These are phyloP conservation scores for Metschnikowia cerradonensis DNA, from an alignment of 805 yeast genomes.

Conservation along the genomic window DNA sequence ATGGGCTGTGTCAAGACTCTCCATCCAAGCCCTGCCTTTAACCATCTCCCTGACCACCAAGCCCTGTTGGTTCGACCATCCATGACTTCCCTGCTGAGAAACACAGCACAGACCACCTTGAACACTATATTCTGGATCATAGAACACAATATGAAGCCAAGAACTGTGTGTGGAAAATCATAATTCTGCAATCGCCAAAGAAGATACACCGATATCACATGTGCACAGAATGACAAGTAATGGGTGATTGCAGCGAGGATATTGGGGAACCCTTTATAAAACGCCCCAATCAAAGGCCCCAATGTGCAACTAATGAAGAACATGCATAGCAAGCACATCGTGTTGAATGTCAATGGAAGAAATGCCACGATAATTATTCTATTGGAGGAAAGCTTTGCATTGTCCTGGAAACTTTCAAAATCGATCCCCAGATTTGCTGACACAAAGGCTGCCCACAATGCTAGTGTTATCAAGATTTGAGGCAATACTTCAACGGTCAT, in stretches of 20 bases:
- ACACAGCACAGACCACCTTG: conserved; percentile 43
- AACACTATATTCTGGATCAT: conserved; percentile 56
- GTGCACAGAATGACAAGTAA: conserved; percentile 36
- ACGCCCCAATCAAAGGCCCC: conserved; percentile 49
- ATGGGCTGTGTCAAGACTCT: conserved; percentile 56
- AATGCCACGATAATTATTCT: conserved; percentile 43
- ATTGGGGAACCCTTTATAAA: conserved; percentile 45
- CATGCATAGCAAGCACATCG: conserved; percentile 31
- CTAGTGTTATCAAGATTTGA: conserved; percentile 28
- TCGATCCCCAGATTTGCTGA: conserved; percentile 47
- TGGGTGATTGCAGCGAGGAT: conserved; percentile 42
- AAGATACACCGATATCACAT: conserved; percentile 47
- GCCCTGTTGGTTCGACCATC: conserved; percentile 59
- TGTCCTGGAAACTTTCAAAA: conserved; percentile 35
- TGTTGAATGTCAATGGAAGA: conserved; percentile 47
- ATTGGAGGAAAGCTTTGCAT: conserved; percentile 19
- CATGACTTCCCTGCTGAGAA: conserved; percentile 60
- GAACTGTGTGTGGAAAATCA: conserved; percentile 54
- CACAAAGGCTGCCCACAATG: conserved; percentile 45
- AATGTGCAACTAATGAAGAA: conserved; percentile 43
- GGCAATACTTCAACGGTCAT: conserved; percentile 40
- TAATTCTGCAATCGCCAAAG: conserved; percentile 70
- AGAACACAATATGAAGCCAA: conserved; percentile 57
- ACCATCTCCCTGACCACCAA: conserved; percentile 68
- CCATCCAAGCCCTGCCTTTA: conserved; percentile 59